These are phyloP conservation scores for Trichoderma sp. DNA, from an alignment of 2,329 filamentous ascomycete species.

Conservation along the genomic window DNA sequence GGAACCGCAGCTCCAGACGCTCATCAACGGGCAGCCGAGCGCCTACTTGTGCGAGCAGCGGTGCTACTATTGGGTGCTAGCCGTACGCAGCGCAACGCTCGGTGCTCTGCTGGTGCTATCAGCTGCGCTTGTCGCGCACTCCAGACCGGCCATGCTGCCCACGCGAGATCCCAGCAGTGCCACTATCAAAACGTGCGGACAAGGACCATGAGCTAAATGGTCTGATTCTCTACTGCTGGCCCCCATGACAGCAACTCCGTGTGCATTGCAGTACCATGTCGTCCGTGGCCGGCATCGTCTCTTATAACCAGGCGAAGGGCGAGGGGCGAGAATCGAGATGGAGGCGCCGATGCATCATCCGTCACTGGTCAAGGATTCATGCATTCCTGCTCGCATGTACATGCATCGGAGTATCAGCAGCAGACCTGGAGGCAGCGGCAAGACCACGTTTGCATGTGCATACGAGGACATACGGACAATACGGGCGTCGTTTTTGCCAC, in stretches of 20 bases:
- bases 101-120: not conserved
- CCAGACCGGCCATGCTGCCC: not conserved
- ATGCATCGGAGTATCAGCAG: not conserved
- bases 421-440: not conserved
- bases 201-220: conserved; percentile 21
- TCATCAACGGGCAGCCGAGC: conserved; percentile 20
- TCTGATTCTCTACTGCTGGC: conserved; percentile 12
- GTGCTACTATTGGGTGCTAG: conserved; percentile 5
- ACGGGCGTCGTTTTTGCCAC: not conserved
- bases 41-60: not conserved
- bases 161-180: conserved; percentile 8
- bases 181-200: conserved; percentile 2
- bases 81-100: not conserved
- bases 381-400: no score
- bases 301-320: no score
- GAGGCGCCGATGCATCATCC: no score
- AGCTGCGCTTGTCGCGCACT: not conserved
- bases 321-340: no score
- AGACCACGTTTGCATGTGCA: no score
- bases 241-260: not conserved
- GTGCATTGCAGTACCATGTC: not conserved
- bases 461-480: not conserved
- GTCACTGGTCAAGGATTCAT: no score
- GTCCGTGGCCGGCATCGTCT: no score
- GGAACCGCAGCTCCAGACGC: conserved; percentile 23